A percentile compares a stretch with the other conserved stretches of the same genome.
phyloP scores from a whole-genome alignment of 331 rosid species.

The Cydonia oblonga region DNA sequence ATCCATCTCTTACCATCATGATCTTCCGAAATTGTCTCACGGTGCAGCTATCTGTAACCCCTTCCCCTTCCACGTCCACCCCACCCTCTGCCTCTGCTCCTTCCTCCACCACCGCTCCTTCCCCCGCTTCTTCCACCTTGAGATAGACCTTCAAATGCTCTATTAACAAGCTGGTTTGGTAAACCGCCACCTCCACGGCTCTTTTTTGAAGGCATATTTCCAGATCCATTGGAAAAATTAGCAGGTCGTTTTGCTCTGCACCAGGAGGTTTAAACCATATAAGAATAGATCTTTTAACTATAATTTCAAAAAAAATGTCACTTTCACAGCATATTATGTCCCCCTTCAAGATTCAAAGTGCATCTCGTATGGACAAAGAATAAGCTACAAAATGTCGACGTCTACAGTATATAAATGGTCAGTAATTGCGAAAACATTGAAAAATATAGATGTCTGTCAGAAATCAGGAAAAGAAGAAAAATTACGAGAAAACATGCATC shows the following conservation, averaged over 20 bases:
- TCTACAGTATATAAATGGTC: not conserved
- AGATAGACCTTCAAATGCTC: slow-evolving; percentile 79
- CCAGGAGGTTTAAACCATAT: not conserved
- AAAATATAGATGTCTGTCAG: not conserved
- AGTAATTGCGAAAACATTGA: not conserved
- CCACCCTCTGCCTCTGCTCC: slow-evolving; percentile 55
- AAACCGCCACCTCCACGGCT: slow-evolving; percentile 79
- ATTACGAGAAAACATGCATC: not conserved
- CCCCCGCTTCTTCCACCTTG: slow-evolving; percentile 70
- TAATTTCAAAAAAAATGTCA: not conserved
- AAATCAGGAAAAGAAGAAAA: not conserved
- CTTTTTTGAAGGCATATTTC: slow-evolving; percentile 55
- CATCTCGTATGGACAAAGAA: not conserved
- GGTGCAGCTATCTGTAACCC: slow-evolving; percentile 40
- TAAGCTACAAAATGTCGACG: not conserved
- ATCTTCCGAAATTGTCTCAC: slow-evolving; percentile 8
- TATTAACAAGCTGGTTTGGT: slow-evolving; percentile 73
- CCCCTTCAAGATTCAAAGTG: not conserved
- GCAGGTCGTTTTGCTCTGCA: slow-evolving; percentile 74
- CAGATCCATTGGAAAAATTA: slow-evolving; percentile 43
- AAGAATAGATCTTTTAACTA: slow-evolving; percentile 2
- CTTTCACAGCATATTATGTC: not conserved
- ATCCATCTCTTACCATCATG: slow-evolving; percentile 7
- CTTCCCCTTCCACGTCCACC: slow-evolving; percentile 53
- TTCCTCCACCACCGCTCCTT: slow-evolving; percentile 51